phyloP scores from a whole-genome alignment of 306 rosid species.

The Quercus cerris region DNA sequence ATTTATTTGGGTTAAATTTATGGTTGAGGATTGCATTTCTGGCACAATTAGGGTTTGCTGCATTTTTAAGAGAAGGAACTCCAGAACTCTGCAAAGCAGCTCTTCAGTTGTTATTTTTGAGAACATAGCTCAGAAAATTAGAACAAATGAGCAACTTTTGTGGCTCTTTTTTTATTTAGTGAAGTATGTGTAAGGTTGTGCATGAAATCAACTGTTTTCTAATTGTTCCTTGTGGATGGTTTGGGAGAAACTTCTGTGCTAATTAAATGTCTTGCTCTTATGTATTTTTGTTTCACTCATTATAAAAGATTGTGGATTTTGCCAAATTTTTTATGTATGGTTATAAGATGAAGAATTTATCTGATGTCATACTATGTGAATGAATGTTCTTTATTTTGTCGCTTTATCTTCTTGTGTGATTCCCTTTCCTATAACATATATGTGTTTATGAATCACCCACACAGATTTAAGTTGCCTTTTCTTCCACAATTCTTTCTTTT shows the following conservation, averaged over 20 bases:
- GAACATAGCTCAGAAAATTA: background rate
- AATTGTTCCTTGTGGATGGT: background rate
- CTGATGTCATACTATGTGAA: background rate
- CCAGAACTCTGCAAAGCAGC: background rate
- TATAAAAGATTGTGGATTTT: background rate
- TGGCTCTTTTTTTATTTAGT: background rate
- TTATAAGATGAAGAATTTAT: no score
- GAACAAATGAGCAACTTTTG: background rate
- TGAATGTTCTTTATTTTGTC: background rate
- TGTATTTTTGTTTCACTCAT: background rate
- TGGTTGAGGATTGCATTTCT: slow-evolving; percentile 17
- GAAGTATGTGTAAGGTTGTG: background rate
- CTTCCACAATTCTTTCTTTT: background rate
- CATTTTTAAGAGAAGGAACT: background rate
- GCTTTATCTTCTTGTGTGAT: background rate
- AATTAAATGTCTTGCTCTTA: background rate
- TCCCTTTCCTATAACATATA: background rate
- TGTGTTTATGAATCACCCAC: background rate
- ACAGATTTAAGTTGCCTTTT: background rate
- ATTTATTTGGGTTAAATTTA: slow-evolving; percentile 6
- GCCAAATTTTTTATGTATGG: background rate
- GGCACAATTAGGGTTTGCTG: slow-evolving; percentile 1
- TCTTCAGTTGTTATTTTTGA: background rate
- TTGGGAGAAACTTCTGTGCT: background rate
- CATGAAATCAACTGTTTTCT: background rate